Percentiles rank a stretch among this genome's conserved stretches.
These are phyloP conservation scores for Prunus mira DNA, from an alignment of 306 rosid genomes.

Conservation along the genomic window DNA sequence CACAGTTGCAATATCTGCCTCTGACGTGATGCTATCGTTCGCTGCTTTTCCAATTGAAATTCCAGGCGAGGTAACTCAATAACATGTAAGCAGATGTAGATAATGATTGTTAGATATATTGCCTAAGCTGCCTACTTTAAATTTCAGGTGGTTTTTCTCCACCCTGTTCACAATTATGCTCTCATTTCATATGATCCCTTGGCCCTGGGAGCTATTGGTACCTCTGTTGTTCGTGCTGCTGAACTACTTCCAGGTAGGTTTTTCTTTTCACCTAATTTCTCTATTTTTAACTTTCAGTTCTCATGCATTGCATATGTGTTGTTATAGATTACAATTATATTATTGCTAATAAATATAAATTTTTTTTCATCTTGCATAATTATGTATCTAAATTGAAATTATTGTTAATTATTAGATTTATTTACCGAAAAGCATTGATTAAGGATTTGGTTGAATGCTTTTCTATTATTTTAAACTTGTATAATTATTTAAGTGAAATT, in stretches of 20 bases:
- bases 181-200: constrained; percentile 90
- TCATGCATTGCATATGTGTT: background rate
- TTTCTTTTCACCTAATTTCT: background rate
- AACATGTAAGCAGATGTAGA: background rate
- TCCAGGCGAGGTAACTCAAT: constrained; percentile 84
- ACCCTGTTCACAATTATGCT: constrained; percentile 94
- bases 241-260: constrained; percentile 82
- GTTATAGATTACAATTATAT: background rate
- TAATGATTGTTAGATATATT: background rate
- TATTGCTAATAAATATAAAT: background rate
- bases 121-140: constrained; percentile 16
- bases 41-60: constrained; percentile 94
- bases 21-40: constrained; percentile 89
- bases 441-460: background rate
- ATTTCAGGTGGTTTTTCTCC: constrained; percentile 88
- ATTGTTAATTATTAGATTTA: background rate
- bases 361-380: background rate
- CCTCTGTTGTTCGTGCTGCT: constrained; percentile 79
- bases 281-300: background rate
- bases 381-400: background rate
- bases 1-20: constrained; percentile 83
- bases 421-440: background rate
- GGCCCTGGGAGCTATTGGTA: constrained; percentile 84
- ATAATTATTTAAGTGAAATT: background rate
- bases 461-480: background rate